Conservation (phyloP, 129 eudicot genomes). For the Flaveria linearis region DNA sequence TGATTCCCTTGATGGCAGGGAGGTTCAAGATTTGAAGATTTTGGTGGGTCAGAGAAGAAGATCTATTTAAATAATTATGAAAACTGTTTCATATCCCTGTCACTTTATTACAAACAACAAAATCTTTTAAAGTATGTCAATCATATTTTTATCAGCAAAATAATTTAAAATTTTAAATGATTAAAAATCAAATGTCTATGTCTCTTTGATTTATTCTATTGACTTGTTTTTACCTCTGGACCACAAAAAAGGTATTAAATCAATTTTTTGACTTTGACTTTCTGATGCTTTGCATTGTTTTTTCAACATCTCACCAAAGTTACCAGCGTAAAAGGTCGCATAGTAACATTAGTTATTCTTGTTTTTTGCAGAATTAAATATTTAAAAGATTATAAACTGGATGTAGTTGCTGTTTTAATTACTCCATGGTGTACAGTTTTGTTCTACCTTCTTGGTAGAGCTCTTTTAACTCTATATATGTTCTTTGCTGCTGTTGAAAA, state of each 20-base stretch:
- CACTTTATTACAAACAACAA: conserved; percentile 29
- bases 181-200: not conserved
- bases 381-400: too few relatives aligned
- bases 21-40: conserved; percentile 36
- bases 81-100: conserved; percentile 30
- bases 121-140: conserved; percentile 30
- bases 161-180: not conserved
- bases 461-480: too few relatives aligned
- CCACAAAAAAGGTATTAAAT: conserved; percentile 25
- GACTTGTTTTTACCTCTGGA: conserved; percentile 28
- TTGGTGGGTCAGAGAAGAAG: conserved; percentile 36
- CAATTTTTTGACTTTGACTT: conserved; percentile 31
- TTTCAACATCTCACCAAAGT: conserved; percentile 19
- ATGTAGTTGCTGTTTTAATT: too few relatives aligned
- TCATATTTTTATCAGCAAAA: not conserved
- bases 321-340: conserved; percentile 11
- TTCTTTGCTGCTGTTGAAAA: too few relatives aligned
- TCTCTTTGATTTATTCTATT: conserved; percentile 4
- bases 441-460: too few relatives aligned
- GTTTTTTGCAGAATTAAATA: not conserved
- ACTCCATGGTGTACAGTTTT: too few relatives aligned
- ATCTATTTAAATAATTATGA: conserved; percentile 40
- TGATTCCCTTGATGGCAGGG: conserved; percentile 36
- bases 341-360: not conserved
- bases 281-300: not conserved